Percentiles rank a stretch among this genome's conserved stretches.
Conservation (phyloP, 75 land plant genomes). For the Gnetum montanum region DNA sequence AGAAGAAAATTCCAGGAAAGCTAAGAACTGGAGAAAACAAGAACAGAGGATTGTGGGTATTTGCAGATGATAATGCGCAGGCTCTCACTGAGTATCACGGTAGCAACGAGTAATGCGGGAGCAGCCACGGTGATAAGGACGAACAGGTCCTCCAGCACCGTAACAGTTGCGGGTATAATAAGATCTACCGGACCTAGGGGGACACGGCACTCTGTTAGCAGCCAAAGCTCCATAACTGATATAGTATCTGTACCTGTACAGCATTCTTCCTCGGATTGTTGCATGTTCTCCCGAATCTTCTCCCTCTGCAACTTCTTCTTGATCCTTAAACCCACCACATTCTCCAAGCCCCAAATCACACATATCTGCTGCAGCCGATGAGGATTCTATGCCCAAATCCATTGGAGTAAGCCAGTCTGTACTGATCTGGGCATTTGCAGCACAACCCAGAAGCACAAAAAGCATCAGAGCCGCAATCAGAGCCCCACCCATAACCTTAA, state of each 20-base stretch:
- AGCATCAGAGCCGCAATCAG: too few species aligned
- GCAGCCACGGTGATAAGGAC: slow-evolving; percentile 24
- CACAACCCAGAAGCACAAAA: too few species aligned
- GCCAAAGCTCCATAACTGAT: slow-evolving; percentile 25
- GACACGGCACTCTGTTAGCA: slow-evolving; percentile 29
- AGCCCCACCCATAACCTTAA: too few species aligned
- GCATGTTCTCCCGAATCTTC: neutral
- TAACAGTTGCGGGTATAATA: slow-evolving; percentile 34
- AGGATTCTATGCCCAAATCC: too few species aligned
- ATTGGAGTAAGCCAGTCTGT: too few species aligned
- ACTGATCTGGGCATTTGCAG: too few species aligned
- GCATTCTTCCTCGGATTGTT: neutral
- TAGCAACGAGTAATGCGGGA: slow-evolving; percentile 24
- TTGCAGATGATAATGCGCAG: too few species aligned
- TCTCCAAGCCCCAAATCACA: too few species aligned
- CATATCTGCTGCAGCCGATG: too few species aligned
- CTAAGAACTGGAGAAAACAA: too few species aligned
- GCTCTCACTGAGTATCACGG: slow-evolving; percentile 7
- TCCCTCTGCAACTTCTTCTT: neutral
- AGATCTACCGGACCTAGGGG: slow-evolving; percentile 27
- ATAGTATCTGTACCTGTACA: slow-evolving; percentile 4
- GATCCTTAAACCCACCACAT: neutral
- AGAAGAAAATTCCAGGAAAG: too few species aligned
- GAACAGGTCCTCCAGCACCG: slow-evolving; percentile 9
- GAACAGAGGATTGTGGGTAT: too few species aligned